A percentile compares a stretch with the other conserved stretches of the same genome.
phyloP scores from a whole-genome alignment of 164 flowering plant genomes.

The Aristolochia contorta region DNA sequence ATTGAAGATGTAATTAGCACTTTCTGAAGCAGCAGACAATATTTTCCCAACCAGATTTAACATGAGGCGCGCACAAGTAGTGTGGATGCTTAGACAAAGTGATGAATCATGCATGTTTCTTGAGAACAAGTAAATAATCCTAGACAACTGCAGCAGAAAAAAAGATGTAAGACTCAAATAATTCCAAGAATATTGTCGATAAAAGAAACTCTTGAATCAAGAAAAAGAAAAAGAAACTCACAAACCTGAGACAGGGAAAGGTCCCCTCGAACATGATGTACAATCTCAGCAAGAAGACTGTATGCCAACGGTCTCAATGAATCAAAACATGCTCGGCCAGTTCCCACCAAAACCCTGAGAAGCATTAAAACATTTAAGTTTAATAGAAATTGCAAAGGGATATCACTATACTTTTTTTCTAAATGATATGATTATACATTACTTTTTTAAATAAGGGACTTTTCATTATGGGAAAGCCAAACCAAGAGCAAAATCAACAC shows the following conservation, averaged over 20 bases:
- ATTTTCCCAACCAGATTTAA: constrained; percentile 66
- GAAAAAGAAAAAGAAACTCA: no score
- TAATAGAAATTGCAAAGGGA: no score
- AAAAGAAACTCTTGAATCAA: not conserved
- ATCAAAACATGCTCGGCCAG: constrained; percentile 93
- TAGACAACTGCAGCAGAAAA: constrained; percentile 63
- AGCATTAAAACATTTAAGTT: not conserved
- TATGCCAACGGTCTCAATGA: constrained; percentile 94
- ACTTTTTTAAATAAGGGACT: no score
- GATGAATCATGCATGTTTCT: constrained; percentile 99
- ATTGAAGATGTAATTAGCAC: no score
- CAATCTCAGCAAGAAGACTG: constrained; percentile 94
- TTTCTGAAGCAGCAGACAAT: no score
- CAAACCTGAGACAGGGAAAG: constrained; percentile 85
- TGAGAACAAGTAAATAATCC: constrained; percentile 93
- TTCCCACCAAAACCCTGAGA: constrained; percentile 85
- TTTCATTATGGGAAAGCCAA: no score
- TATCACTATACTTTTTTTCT: no score
- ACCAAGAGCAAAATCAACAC: no score
- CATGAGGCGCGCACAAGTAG: constrained; percentile 98
- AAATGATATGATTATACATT: no score
- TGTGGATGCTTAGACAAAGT: constrained; percentile 82
- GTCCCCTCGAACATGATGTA: constrained; percentile 88
- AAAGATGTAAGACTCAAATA: not conserved
- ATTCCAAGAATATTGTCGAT: not conserved